A percentile compares a stretch with the other conserved stretches of the same genome.
These are phyloP conservation scores for Lupinus albus DNA, from an alignment of 306 rosid genomes.

Conservation along the genomic window DNA sequence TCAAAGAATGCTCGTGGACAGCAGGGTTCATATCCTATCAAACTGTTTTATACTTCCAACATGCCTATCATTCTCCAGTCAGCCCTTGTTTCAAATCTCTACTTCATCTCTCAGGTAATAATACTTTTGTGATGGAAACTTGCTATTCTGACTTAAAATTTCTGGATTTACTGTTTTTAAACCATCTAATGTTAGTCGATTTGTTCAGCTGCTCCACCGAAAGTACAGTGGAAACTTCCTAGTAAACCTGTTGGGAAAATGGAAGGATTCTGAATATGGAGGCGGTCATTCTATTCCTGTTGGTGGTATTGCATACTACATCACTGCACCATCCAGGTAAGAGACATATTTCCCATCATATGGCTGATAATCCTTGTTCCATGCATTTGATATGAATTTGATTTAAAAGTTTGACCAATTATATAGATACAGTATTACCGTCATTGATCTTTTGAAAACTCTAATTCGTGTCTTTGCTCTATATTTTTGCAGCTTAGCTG, in stretches of 20 bases:
- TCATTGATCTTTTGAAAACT: neutral
- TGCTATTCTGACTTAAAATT: neutral
- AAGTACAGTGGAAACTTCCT: conserved; percentile 83
- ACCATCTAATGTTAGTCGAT: conserved; percentile 17
- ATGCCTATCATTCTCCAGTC: conserved; percentile 98
- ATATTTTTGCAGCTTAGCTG: conserved; percentile 75
- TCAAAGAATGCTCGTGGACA: conserved; percentile 97
- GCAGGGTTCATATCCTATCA: conserved; percentile 96
- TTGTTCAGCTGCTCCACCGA: conserved; percentile 74
- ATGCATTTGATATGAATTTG: neutral
- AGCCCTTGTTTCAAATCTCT: conserved; percentile 88
- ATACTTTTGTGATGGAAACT: conserved; percentile 32
- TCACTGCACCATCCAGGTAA: conserved; percentile 92
- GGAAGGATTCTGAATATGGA: conserved; percentile 96
- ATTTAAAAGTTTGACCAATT: neutral
- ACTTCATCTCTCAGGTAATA: conserved; percentile 91
- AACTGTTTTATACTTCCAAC: conserved; percentile 92
- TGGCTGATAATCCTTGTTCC: neutral
- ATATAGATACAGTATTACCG: neutral
- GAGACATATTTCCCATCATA: conserved; percentile 16
- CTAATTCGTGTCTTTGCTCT: conserved; percentile 26
- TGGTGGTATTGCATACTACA: conserved; percentile 91
- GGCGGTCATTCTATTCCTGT: conserved; percentile 87
- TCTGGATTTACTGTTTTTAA: conserved; percentile 33
- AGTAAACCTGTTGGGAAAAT: conserved; percentile 84